Base-by-base conservation (phyloP, 345 rosid species). In the Aethionema arabicum region DNA sequence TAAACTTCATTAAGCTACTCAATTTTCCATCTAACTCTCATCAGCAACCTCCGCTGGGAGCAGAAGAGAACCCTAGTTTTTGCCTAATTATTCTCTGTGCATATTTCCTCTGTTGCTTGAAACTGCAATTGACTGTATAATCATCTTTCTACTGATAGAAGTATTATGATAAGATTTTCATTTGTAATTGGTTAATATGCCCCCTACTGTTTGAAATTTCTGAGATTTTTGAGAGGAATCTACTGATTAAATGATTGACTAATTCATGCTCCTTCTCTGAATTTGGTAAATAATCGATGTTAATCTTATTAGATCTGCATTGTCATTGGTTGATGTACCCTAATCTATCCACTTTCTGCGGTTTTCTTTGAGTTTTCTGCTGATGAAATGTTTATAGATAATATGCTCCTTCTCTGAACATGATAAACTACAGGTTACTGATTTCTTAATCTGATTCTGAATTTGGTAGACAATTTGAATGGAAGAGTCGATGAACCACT, bases 401-500 rank as follows among this genome's bases (percentile, higher is more conserved):
- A 5, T 42, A 11, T 45, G 8, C 32, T 45, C 37, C 8, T 15
- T 32, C 33, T 12, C 2, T 37, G 31, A 41, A 37, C 16, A 14
- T 35, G 37, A 9, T 16, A 7, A 8, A 16, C 36, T 52, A 32
- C 69, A 27, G 53, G 58, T 8, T 38, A 56, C 50, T 39, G 6
- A 12, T 56, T 11, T 36, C 35, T 6, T 46, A 40, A 31, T 39
- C 58, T 1, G 56, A 11, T 3, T n/a, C 14, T 47, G 61, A 45
- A 31, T 57, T 48, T 57, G 44, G 9, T 73, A 93, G 99, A 85
- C 71, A 80, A 80, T 68, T 60, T 93, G 78, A 72, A 68, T 68
- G 96, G 91, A 10, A 76, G 79, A 77, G 83, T 90, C 13, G 77
- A 93, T 45, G 99, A 93, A 53, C 86, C 91, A 0, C 75, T 90